Conservation (phyloP, 2,329 filamentous ascomycete genomes). For the Pyrenophora teres region DNA sequence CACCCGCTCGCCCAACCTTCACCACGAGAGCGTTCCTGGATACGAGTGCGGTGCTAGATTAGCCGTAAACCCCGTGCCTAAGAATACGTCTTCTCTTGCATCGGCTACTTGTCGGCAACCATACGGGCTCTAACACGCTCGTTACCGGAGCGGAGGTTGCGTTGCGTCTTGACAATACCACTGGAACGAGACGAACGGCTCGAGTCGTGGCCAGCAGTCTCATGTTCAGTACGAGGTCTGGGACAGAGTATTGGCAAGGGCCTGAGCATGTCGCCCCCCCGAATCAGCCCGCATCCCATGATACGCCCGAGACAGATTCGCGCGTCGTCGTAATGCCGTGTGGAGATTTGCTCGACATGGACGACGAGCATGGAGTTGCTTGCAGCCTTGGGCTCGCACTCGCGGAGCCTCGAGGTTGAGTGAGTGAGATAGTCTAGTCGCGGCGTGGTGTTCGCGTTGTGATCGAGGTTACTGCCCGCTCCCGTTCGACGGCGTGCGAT, state of each 20-base stretch:
- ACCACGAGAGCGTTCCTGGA: conserved; percentile 33
- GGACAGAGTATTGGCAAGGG: conserved; percentile 15
- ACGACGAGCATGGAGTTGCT: too few relatives aligned
- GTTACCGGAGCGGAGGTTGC: neutral
- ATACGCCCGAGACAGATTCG: too few relatives aligned
- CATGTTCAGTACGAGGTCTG: conserved; percentile 2
- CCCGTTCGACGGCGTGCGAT: conserved; percentile 37
- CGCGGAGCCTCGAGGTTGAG: neutral
- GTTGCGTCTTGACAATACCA: too few relatives aligned
- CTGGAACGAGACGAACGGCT: neutral
- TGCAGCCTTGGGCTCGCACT: too few relatives aligned
- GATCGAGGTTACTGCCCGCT: conserved; percentile 37
- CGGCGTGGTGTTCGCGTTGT: conserved; percentile 20
- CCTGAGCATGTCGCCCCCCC: conserved; percentile 9
- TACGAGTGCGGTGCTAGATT: conserved; percentile 16
- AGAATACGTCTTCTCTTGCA: conserved; percentile 7
- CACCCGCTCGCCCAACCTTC: conserved; percentile 30
- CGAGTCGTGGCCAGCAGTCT: neutral
- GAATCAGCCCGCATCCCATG: conserved; percentile 15
- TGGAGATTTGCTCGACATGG: too few relatives aligned
- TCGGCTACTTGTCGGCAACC: neutral
- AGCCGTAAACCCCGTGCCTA: conserved; percentile 22
- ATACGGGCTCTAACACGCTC: neutral
- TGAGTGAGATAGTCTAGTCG: conserved; percentile 12
- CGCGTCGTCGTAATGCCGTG: too few relatives aligned